phyloP scores from a whole-genome alignment of 2,329 filamentous ascomycete species.

The Arthrinium puccinioides region DNA sequence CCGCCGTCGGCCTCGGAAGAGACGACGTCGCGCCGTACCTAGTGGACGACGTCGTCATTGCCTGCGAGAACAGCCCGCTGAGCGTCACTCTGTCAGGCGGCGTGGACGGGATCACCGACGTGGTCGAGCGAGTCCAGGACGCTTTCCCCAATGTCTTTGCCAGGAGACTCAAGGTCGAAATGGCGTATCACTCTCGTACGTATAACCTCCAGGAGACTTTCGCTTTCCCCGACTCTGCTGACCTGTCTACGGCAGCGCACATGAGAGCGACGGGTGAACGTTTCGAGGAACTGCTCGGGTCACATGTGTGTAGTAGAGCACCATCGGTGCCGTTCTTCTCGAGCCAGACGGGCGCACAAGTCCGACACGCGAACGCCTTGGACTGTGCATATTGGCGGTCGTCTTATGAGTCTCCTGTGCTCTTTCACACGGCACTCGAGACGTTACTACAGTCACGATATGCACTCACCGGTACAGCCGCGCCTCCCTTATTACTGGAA shows the following conservation, averaged over 20 bases:
- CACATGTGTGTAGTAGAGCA: constrained; percentile 1
- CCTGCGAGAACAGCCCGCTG: constrained; percentile 30
- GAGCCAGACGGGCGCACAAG: constrained; percentile 13
- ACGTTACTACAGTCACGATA: constrained; percentile 9
- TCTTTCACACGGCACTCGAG: background rate
- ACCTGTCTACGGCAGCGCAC: background rate
- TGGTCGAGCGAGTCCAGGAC: constrained; percentile 6
- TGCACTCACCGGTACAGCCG: constrained; percentile 11
- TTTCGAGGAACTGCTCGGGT: background rate
- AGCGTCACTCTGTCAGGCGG: constrained; percentile 43
- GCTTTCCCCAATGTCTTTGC: background rate
- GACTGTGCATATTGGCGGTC: constrained; percentile 1
- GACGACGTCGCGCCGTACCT: background rate
- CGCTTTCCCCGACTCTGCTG: constrained; percentile 10
- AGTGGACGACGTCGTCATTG: constrained; percentile 6
- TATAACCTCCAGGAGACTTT: background rate
- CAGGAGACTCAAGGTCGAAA: background rate
- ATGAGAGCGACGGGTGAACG: background rate
- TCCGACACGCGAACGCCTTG: constrained; percentile 6
- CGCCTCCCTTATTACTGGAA: constrained; percentile 11
- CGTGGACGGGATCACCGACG: constrained; percentile 21
- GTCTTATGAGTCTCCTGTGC: constrained; percentile 3
- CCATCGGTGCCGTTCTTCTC: constrained; percentile 3
- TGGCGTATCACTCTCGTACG: constrained; percentile 3
- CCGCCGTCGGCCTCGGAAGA: background rate